Evolutionary conservation across 805 yeast species (phyloP).

Genomic region (Sugiyamaella floridensis): DNA sequence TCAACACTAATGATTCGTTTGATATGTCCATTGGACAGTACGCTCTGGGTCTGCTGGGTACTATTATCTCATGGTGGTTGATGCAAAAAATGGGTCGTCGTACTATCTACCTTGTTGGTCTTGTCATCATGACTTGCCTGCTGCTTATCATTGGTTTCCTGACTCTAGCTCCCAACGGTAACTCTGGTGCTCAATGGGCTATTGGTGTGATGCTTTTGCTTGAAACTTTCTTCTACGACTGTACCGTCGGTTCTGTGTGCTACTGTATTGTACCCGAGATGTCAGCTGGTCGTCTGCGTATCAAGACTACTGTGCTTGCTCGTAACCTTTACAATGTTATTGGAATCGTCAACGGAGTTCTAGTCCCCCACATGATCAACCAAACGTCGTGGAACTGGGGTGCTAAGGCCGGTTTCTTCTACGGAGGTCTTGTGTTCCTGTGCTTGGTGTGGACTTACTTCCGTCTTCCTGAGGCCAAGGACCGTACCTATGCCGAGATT

Average conservation of each 20-base stretch:
- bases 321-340: conserved; percentile 27
- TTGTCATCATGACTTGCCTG: conserved; percentile 30
- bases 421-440: conserved; percentile 34
- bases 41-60: conserved; percentile 40
- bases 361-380: conserved; percentile 42
- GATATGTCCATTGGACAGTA: conserved; percentile 41
- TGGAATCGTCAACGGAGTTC: conserved; percentile 14
- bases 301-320: conserved; percentile 38
- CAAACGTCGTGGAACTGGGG: conserved; percentile 41
- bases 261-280: conserved; percentile 28
- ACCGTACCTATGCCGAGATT: conserved; percentile 52
- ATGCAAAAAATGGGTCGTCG: conserved; percentile 23
- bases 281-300: conserved; percentile 36
- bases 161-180: conserved; percentile 29
- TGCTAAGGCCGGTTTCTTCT: conserved; percentile 42
- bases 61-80: conserved; percentile 22
- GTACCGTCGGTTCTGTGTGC: conserved; percentile 4
- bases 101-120: conserved; percentile 28
- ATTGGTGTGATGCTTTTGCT: conserved; percentile 40
- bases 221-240: conserved; percentile 40
- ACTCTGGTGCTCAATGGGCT: conserved; percentile 23
- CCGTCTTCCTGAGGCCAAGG: conserved; percentile 53
- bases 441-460: conserved; percentile 40
- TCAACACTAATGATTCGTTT: conserved; percentile 30
- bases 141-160: conserved; percentile 40